phyloP scores from a whole-genome alignment of 345 rosid species.

The Laguncularia racemosa region DNA sequence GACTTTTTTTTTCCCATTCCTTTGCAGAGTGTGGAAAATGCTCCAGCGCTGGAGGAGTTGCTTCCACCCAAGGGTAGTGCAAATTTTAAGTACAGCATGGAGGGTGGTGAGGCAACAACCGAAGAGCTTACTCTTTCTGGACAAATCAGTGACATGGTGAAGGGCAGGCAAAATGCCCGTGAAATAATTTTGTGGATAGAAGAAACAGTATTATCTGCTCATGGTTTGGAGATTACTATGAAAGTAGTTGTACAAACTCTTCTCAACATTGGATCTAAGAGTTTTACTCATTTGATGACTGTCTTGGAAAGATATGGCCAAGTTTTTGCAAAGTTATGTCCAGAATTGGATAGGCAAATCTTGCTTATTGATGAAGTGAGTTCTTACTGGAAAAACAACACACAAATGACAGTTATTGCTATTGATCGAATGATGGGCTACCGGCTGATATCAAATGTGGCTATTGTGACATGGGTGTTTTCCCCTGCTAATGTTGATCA shows the following conservation, averaged over 20 bases:
- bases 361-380: conserved; percentile 75
- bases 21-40: conserved; percentile 79
- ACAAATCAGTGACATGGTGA: conserved; percentile 75
- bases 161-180: conserved; percentile 73
- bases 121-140: conserved; percentile 64
- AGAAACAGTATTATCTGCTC: conserved; percentile 59
- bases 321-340: conserved; percentile 66
- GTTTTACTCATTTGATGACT: conserved; percentile 93
- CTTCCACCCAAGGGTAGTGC: conserved; percentile 83
- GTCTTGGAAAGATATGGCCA: conserved; percentile 94
- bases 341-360: conserved; percentile 74
- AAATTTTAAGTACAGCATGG: conserved; percentile 52
- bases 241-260: conserved; percentile 73
- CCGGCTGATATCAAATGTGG: conserved; percentile 86
- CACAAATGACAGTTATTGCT: conserved; percentile 80
- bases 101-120: conserved; percentile 62
- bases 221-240: conserved; percentile 63
- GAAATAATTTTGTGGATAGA: conserved; percentile 83
- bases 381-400: conserved; percentile 76
- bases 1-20: conserved; percentile 4
- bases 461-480: conserved; percentile 94
- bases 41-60: conserved; percentile 77
- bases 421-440: conserved; percentile 99
- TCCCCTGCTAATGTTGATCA: conserved; percentile 66
- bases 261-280: conserved; percentile 92